A percentile compares a stretch with the other conserved stretches of the same genome.
Evolutionary conservation across 805 yeast species (phyloP).

Genomic region (Cyberlindnera euphorbiae): DNA sequence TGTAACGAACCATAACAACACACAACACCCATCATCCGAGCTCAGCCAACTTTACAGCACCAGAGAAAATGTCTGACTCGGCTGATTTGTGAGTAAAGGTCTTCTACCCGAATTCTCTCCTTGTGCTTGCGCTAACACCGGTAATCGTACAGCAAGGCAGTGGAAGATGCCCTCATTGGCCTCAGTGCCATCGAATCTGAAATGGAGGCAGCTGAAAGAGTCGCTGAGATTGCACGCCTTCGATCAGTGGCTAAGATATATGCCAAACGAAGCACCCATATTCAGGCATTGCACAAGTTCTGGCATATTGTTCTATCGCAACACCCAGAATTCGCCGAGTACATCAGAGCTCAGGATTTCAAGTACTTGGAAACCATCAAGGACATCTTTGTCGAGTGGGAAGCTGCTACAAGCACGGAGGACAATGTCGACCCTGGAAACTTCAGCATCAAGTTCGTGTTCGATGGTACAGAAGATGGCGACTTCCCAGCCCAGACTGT

Average conservation of each 20-base stretch:
- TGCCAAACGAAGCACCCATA: conserved; percentile 47
- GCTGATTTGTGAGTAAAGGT: not conserved
- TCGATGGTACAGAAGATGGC: conserved; percentile 37
- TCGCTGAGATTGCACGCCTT: conserved; percentile 50
- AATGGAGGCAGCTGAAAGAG: conserved; percentile 54
- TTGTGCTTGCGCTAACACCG: too few species aligned
- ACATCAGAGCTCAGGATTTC: conserved; percentile 69
- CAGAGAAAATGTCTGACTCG: not conserved
- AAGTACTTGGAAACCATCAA: conserved; percentile 63
- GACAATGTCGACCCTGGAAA: conserved; percentile 40
- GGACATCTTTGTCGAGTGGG: conserved; percentile 58
- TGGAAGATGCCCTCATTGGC: conserved; percentile 39
- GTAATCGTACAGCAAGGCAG: conserved; percentile 7
- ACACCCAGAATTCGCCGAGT: conserved; percentile 81
- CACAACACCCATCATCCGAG: too few species aligned
- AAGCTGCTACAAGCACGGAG: conserved; percentile 28
- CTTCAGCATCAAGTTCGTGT: conserved; percentile 57
- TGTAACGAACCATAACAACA: too few species aligned
- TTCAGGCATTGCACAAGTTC: conserved; percentile 59
- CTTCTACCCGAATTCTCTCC: too few species aligned
- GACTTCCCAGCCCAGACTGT: conserved; percentile 54
- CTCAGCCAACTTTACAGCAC: too few species aligned
- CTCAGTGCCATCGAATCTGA: conserved; percentile 56
- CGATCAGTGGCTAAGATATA: conserved; percentile 53
- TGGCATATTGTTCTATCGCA: conserved; percentile 87